Evolutionary conservation across 768 basidiomycete genomes (phyloP).

Genomic region (Albatrellus ellisii): DNA sequence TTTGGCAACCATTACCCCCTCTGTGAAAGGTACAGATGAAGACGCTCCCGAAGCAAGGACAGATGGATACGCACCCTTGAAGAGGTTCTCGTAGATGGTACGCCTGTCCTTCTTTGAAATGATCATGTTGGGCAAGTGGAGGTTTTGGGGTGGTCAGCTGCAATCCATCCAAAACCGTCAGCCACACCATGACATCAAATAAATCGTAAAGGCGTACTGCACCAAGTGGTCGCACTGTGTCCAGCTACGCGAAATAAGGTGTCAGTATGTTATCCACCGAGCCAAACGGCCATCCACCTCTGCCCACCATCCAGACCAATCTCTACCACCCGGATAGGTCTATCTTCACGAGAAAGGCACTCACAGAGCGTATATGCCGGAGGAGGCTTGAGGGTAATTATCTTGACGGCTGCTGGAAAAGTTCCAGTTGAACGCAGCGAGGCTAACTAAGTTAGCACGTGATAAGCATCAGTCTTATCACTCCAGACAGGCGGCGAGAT

Average conservation of each 20-base stretch:
- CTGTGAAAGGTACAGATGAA: slow-evolving; percentile 25
- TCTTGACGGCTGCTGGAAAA: no score
- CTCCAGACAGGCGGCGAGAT: no score
- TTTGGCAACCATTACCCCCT: slow-evolving; percentile 98
- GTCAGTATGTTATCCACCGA: slow-evolving; percentile 11
- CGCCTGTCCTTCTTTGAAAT: slow-evolving; percentile 94
- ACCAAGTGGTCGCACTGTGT: slow-evolving; percentile 22
- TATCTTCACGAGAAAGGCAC: neutral
- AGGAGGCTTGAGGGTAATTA: neutral
- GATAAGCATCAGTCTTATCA: no score
- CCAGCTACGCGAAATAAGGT: slow-evolving; percentile 17
- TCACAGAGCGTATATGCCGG: neutral
- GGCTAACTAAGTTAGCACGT: no score
- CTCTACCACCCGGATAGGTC: neutral
- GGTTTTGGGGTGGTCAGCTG: slow-evolving; percentile 21
- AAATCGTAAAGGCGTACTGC: slow-evolving; percentile 20
- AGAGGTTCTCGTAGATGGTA: slow-evolving; percentile 98
- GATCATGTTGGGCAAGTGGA: slow-evolving; percentile 60
- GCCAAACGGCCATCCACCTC: neutral
- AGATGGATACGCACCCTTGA: slow-evolving; percentile 69
- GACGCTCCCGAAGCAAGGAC: neutral
- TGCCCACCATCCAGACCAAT: neutral
- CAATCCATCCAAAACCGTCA: neutral
- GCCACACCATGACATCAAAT: neutral
- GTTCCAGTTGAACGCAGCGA: no score